Percentiles rank a stretch among this genome's conserved stretches.
Evolutionary conservation across 2,329 filamentous ascomycete genomes (phyloP).

Genomic region (Aureobasidium sp.): DNA sequence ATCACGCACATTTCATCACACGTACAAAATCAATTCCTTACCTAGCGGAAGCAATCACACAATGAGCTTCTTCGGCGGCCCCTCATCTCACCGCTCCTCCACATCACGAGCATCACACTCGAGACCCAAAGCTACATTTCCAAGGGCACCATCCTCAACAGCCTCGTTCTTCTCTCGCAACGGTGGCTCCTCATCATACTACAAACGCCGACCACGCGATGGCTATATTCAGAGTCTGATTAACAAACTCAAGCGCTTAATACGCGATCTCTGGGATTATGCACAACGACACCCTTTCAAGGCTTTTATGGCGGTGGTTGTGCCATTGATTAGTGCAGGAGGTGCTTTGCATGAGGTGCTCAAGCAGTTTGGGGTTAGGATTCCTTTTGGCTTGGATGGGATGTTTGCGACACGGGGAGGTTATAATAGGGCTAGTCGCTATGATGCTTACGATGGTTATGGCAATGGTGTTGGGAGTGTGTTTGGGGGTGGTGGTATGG

Average conservation of each 20-base stretch:
- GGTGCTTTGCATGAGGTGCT: slow-evolving; percentile 73
- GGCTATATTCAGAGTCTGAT: slow-evolving; percentile 68
- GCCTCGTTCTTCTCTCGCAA: slow-evolving; percentile 13
- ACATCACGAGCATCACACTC: background rate
- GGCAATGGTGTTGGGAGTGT: slow-evolving; percentile 19
- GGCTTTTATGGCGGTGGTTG: slow-evolving; percentile 78
- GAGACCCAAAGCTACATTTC: background rate
- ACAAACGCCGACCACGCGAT: slow-evolving; percentile 68
- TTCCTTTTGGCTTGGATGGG: slow-evolving; percentile 32
- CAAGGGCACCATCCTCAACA: slow-evolving; percentile 2
- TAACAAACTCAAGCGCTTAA: slow-evolving; percentile 65
- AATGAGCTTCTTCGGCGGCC: slow-evolving; percentile 12
- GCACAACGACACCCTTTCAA: slow-evolving; percentile 77
- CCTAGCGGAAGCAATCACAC: background rate
- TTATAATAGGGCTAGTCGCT: slow-evolving; percentile 37
- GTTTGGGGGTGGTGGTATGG: slow-evolving; percentile 26
- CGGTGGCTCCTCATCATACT: slow-evolving; percentile 54
- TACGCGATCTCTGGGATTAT: slow-evolving; percentile 69
- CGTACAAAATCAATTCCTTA: too few relatives aligned
- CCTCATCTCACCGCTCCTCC: slow-evolving; percentile 2
- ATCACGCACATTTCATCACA: background rate
- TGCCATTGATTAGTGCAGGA: slow-evolving; percentile 72
- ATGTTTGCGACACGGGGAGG: slow-evolving; percentile 21
- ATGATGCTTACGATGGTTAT: slow-evolving; percentile 14
- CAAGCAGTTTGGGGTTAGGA: slow-evolving; percentile 65